These are phyloP conservation scores for Mortierella sp. DNA, from an alignment of 371 early-diverging fungal species.

Conservation along the genomic window DNA sequence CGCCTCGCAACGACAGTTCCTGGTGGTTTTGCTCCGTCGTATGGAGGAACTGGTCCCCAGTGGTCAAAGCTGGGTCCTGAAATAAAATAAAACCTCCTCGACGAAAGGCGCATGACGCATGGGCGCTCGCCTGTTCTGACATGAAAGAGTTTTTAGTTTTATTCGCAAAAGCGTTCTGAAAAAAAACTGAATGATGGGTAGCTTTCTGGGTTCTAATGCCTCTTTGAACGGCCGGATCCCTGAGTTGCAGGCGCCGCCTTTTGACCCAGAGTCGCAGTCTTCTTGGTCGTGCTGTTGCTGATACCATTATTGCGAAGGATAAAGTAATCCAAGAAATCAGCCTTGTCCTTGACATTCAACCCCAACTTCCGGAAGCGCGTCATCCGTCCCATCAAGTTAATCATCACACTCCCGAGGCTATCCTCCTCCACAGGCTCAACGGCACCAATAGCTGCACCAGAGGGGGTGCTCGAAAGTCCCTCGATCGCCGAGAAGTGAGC, in stretches of 20 bases:
- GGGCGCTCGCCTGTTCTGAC: no score
- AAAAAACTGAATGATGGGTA: not conserved
- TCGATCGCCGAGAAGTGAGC: conserved; percentile 36
- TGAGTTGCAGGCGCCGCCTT: conserved; percentile 11
- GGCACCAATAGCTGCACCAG: conserved; percentile 53
- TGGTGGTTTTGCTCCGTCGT: conserved; percentile 37
- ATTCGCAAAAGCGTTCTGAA: not conserved
- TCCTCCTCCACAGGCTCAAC: conserved; percentile 63
- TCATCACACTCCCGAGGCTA: conserved; percentile 71
- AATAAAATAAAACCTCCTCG: not conserved
- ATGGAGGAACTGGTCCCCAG: conserved; percentile 42
- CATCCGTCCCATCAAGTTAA: conserved; percentile 72
- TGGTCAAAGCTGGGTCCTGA: conserved; percentile 41
- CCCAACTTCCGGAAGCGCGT: conserved; percentile 82
- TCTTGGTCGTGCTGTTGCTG: conserved; percentile 6
- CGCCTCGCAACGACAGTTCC: conserved; percentile 22
- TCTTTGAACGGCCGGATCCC: conserved; percentile 28
- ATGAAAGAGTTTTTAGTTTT: not conserved
- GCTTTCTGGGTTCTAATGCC: conserved; percentile 11
- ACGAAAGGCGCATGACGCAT: not conserved
- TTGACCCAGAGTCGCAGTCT: conserved; percentile 1
- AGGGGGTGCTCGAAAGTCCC: conserved; percentile 42
- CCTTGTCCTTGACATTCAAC: conserved; percentile 82
- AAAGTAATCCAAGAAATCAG: conserved; percentile 85
- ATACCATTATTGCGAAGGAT: conserved; percentile 65